Evolutionary conservation across 257 asterid genomes (phyloP).

Genomic region (Coffea eugenioides): DNA sequence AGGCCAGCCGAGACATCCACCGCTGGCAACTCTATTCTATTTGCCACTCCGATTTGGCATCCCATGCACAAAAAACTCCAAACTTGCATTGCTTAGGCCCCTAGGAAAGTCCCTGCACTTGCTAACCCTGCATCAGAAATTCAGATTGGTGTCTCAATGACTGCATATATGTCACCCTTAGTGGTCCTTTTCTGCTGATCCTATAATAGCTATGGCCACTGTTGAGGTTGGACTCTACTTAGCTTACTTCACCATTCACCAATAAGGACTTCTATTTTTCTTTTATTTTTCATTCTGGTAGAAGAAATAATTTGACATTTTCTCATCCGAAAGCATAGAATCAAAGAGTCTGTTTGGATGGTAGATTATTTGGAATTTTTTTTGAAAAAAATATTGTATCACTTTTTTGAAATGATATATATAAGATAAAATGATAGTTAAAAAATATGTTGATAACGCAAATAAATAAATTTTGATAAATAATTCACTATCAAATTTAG

Average conservation of each 20-base stretch:
- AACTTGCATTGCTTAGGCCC: constrained; percentile 13
- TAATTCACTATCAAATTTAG: too few relatives aligned
- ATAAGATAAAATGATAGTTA: too few relatives aligned
- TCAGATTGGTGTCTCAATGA: constrained; percentile 28
- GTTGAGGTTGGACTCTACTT: background rate
- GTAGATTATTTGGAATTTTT: too few relatives aligned
- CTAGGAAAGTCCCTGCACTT: constrained; percentile 4
- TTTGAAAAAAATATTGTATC: too few relatives aligned
- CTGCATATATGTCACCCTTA: constrained; percentile 27
- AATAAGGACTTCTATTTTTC: too few relatives aligned
- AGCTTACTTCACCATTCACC: background rate
- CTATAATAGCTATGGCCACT: constrained; percentile 18
- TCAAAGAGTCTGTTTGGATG: too few relatives aligned
- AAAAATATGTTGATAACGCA: too few relatives aligned
- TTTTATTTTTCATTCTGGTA: background rate
- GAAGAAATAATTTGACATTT: background rate
- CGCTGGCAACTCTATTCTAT: constrained; percentile 17
- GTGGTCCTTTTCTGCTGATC: constrained; percentile 27
- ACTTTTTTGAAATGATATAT: too few relatives aligned
- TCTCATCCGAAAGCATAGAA: background rate
- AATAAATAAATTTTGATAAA: too few relatives aligned
- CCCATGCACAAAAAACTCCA: constrained; percentile 23
- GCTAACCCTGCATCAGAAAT: constrained; percentile 9
- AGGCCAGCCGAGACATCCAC: background rate
- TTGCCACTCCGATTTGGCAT: constrained; percentile 17